A percentile compares a stretch with the other conserved stretches of the same genome.
Conservation (phyloP, 257 asterid species). For the Solanum gandarillasii region DNA sequence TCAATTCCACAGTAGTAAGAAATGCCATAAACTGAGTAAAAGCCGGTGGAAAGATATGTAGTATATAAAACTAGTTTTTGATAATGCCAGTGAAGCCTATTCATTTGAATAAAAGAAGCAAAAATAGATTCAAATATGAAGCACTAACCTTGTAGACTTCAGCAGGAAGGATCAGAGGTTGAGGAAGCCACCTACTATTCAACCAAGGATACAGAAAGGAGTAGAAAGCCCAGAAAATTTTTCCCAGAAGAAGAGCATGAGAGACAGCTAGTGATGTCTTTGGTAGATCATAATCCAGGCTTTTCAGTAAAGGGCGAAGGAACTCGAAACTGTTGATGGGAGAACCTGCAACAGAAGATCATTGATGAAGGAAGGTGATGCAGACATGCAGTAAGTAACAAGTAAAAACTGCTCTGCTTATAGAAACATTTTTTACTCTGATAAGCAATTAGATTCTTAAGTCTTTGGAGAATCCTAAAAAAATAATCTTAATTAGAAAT, state of each 20-base stretch:
- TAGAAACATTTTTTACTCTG: neutral
- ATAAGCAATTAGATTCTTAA: neutral
- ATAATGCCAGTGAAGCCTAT: neutral
- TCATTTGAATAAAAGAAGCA: neutral
- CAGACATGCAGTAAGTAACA: neutral
- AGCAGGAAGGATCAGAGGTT: conserved; percentile 87
- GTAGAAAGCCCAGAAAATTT: conserved; percentile 49
- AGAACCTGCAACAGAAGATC: conserved; percentile 38
- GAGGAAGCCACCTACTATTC: conserved; percentile 69
- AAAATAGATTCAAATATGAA: neutral
- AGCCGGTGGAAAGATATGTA: neutral
- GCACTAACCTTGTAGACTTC: conserved; percentile 72
- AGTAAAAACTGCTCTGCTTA: neutral
- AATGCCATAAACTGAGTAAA: neutral
- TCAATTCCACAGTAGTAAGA: neutral
- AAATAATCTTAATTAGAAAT: neutral
- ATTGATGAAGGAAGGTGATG: neutral
- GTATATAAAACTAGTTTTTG: neutral
- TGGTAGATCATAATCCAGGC: conserved; percentile 74
- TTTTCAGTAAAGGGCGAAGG: conserved; percentile 53
- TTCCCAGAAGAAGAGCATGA: conserved; percentile 71
- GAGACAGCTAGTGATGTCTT: conserved; percentile 49
- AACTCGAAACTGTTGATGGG: conserved; percentile 92
- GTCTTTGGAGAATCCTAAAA: neutral
- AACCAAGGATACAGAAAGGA: conserved; percentile 67